A percentile compares a stretch with the other conserved stretches of the same genome.
These are phyloP conservation scores for Sicyos baderoa DNA, from an alignment of 306 rosid genomes.

Conservation along the genomic window DNA sequence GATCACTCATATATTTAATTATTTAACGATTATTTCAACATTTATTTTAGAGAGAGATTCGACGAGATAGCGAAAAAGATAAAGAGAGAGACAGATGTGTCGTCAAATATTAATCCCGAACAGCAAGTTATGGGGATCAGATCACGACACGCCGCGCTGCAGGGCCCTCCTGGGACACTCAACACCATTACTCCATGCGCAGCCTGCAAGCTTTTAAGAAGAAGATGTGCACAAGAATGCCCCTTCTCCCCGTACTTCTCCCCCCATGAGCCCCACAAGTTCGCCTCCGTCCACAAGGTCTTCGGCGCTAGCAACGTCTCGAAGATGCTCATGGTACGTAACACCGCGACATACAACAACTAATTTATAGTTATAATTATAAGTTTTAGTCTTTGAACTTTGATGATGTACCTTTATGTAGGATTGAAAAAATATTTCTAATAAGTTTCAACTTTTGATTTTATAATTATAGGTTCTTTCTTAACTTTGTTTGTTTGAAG, in stretches of 20 bases:
- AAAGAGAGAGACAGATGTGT: slow-evolving; percentile 15
- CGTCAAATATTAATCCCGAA: not conserved
- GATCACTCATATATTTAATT: too few species aligned
- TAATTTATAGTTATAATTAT: not conserved
- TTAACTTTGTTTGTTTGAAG: too few species aligned
- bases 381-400: not conserved
- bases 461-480: too few species aligned
- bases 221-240: slow-evolving; percentile 90
- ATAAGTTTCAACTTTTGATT: too few species aligned
- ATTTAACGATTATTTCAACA: too few species aligned
- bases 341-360: not conserved
- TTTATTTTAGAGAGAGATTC: not conserved
- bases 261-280: slow-evolving; percentile 84
- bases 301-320: slow-evolving; percentile 98
- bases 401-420: too few species aligned
- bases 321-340: slow-evolving; percentile 51
- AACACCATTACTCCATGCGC: slow-evolving; percentile 88
- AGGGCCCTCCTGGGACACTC: slow-evolving; percentile 21
- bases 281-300: slow-evolving; percentile 80
- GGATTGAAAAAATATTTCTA: too few species aligned
- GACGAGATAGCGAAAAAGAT: slow-evolving; percentile 16
- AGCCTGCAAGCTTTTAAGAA: slow-evolving; percentile 87
- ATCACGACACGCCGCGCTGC: not conserved
- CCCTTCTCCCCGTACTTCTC: slow-evolving; percentile 91
- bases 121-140: slow-evolving; percentile 4